These are phyloP conservation scores for Trypanosomatidae sp. DNA, from an alignment of 208 protist species.

Conservation along the genomic window DNA sequence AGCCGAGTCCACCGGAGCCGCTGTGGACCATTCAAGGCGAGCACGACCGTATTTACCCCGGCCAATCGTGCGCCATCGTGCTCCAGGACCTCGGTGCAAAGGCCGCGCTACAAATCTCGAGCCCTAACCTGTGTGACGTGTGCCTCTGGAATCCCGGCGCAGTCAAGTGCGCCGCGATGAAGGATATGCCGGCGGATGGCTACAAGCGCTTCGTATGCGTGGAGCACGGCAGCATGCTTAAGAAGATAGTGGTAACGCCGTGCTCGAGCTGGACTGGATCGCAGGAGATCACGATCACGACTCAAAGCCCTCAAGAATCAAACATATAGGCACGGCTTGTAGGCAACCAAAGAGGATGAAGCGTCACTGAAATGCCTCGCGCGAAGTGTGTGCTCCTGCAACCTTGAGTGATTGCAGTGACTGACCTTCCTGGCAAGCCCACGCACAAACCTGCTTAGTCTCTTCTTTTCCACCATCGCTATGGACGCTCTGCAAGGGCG, in stretches of 20 bases:
- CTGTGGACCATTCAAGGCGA: constrained; percentile 51
- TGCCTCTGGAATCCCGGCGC: constrained; percentile 89
- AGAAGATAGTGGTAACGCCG: constrained; percentile 53
- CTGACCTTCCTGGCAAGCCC: background rate
- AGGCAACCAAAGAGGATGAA: background rate
- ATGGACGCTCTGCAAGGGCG: background rate
- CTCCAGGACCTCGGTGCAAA: constrained; percentile 41
- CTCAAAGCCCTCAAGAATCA: constrained; percentile 35
- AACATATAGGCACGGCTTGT: constrained; percentile 29
- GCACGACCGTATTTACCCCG: constrained; percentile 80
- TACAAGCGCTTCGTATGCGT: constrained; percentile 87
- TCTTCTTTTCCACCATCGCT: background rate
- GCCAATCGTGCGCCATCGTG: constrained; percentile 44
- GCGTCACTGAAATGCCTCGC: background rate
- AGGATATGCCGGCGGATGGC: constrained; percentile 75
- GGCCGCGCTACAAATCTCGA: constrained; percentile 38
- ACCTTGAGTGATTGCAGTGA: background rate
- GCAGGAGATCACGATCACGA: constrained; percentile 46
- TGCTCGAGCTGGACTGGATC: constrained; percentile 61
- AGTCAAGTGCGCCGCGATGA: constrained; percentile 64
- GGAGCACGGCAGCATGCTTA: constrained; percentile 79
- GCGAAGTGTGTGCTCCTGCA: background rate
- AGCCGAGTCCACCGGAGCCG: constrained; percentile 26
- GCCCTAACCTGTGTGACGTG: constrained; percentile 63
- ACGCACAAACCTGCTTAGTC: background rate